phyloP scores from a whole-genome alignment of 2,329 filamentous ascomycete genomes.

The Scorias spongiosa region DNA sequence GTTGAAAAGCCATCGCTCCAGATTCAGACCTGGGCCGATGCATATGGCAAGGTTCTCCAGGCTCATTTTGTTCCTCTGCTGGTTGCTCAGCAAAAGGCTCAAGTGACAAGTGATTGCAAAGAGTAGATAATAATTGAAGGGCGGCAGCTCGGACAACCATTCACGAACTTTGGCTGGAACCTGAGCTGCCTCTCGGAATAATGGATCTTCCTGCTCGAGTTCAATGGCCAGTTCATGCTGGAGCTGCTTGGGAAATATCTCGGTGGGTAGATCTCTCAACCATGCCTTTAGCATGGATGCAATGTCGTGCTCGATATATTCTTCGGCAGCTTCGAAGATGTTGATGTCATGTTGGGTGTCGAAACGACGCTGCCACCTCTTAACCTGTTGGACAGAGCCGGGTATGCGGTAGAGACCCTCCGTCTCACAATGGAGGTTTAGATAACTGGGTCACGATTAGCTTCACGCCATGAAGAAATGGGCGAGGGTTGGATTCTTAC shows the following conservation, averaged over 20 bases:
- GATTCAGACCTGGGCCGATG: slow-evolving; percentile 93
- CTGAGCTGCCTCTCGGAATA: slow-evolving; percentile 42
- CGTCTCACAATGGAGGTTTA: slow-evolving; percentile 89
- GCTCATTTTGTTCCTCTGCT: slow-evolving; percentile 97
- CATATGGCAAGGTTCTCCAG: slow-evolving; percentile 92
- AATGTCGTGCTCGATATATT: slow-evolving; percentile 94
- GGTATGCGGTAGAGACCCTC: slow-evolving; percentile 88
- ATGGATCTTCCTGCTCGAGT: slow-evolving; percentile 67
- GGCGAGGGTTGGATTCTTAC: slow-evolving; percentile 25
- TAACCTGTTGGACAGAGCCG: slow-evolving; percentile 77
- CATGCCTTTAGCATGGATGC: slow-evolving; percentile 93
- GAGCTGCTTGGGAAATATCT: slow-evolving; percentile 72
- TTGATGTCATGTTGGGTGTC: slow-evolving; percentile 73
- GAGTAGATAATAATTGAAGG: slow-evolving; percentile 93
- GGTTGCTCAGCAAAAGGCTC: slow-evolving; percentile 76
- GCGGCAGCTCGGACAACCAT: slow-evolving; percentile 82
- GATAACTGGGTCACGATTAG: slow-evolving; percentile 39
- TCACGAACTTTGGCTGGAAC: slow-evolving; percentile 80
- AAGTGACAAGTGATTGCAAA: slow-evolving; percentile 96
- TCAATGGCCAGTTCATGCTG: slow-evolving; percentile 69
- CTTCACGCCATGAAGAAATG: not conserved
- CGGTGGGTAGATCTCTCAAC: slow-evolving; percentile 86
- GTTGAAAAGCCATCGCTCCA: slow-evolving; percentile 88
- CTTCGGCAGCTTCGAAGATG: slow-evolving; percentile 69
- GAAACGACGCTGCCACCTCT: slow-evolving; percentile 84